These are phyloP conservation scores for Fusarium sp. DNA, from an alignment of 2,329 filamentous ascomycete species.

Conservation along the genomic window DNA sequence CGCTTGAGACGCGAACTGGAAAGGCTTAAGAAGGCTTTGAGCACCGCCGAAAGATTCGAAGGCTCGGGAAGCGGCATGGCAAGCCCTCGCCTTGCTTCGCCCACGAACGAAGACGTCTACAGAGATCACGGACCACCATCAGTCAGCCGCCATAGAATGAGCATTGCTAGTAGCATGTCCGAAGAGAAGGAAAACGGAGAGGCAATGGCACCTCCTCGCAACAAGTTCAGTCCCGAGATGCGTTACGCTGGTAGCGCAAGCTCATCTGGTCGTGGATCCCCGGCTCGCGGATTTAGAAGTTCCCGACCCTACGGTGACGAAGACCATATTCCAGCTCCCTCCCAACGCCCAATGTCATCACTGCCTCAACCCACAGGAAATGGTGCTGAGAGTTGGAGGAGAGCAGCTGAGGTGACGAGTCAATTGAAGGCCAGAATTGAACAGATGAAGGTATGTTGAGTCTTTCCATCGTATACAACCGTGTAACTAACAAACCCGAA, in stretches of 20 bases:
- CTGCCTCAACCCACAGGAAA: conserved; percentile 51
- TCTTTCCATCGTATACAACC: fast-evolving
- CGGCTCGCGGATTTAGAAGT: conserved; percentile 65
- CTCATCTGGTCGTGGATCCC: conserved; percentile 69
- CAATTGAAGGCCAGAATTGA: conserved; percentile 97
- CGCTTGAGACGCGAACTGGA: conserved; percentile 89
- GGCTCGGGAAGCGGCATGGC: conserved; percentile 50
- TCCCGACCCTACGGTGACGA: conserved; percentile 50
- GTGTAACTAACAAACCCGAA: conserved; percentile 38
- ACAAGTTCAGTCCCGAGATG: conserved; percentile 67
- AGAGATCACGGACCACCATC: conserved; percentile 60
- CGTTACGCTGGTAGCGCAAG: conserved; percentile 61
- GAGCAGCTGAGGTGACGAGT: conserved; percentile 96
- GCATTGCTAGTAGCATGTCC: conserved; percentile 72
- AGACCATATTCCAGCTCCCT: conserved; percentile 45
- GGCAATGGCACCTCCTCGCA: conserved; percentile 56
- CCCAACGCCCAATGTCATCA: conserved; percentile 51
- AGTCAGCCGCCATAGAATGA: conserved; percentile 63
- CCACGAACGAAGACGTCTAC: conserved; percentile 69
- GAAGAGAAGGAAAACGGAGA: conserved; percentile 83
- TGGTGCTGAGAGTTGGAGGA: conserved; percentile 86
- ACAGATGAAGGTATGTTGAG: conserved; percentile 83
- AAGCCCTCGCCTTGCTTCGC: conserved; percentile 60
- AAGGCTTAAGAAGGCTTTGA: conserved; percentile 87
- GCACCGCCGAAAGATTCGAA: conserved; percentile 66